These are phyloP conservation scores for Saitozyma podzolica DNA, from an alignment of 768 basidiomycete species.

Conservation along the genomic window DNA sequence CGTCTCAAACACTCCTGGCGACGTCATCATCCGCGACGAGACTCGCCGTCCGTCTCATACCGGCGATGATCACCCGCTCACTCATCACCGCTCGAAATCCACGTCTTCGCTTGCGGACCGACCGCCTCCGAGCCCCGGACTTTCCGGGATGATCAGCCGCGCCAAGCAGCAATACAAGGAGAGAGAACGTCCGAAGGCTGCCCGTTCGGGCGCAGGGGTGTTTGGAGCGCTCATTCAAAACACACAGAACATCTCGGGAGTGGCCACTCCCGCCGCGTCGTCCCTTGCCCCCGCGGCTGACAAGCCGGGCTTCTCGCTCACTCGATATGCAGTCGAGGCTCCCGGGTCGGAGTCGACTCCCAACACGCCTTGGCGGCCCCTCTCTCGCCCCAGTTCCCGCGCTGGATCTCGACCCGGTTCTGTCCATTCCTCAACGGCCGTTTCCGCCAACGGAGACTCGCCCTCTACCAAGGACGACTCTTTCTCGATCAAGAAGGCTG, in stretches of 20 bases:
- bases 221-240: constrained; percentile 72
- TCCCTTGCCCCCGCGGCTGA: constrained; percentile 63
- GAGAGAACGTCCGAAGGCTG: constrained; percentile 50
- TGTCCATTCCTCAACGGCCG: constrained; percentile 39
- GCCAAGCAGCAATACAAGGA: constrained; percentile 24
- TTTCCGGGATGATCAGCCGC: constrained; percentile 20
- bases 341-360: neutral
- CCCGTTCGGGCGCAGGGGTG: constrained; percentile 63
- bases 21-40: constrained; percentile 18
- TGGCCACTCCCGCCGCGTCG: constrained; percentile 53
- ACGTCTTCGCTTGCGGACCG: constrained; percentile 8
- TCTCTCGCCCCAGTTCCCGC: constrained; percentile 19
- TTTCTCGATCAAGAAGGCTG: constrained; percentile 19
- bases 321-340: constrained; percentile 56
- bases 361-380: constrained; percentile 31
- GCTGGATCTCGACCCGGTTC: constrained; percentile 32
- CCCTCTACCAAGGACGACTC: constrained; percentile 13
- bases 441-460: constrained; percentile 26
- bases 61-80: constrained; percentile 1
- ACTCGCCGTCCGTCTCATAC: constrained; percentile 10
- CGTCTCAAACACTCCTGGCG: constrained; percentile 15
- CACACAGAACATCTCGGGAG: constrained; percentile 66
- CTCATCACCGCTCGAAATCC: constrained; percentile 14
- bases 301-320: constrained; percentile 66
- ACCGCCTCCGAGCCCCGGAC: constrained; percentile 19